Evolutionary conservation across 495 filamentous ascomycete genomes (phyloP).

Genomic region (Entonaema liquescens): DNA sequence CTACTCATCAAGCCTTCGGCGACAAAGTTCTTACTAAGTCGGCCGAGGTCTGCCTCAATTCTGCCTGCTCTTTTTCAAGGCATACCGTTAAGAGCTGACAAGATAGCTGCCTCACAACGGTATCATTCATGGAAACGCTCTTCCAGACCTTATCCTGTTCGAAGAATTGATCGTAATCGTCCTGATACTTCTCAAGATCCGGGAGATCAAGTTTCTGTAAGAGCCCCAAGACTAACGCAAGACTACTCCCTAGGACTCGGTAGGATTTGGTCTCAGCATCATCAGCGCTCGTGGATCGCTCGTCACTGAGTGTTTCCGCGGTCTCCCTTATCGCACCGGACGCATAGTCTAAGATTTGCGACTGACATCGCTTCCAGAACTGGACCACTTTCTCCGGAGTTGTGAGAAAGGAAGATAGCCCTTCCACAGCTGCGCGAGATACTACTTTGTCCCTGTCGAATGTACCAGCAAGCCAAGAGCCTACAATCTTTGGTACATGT

Average conservation of each 20-base stretch:
- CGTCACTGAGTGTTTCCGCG: slow-evolving; percentile 82
- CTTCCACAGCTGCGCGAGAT: slow-evolving; percentile 75
- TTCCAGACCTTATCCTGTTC: slow-evolving; percentile 74
- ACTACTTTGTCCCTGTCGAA: slow-evolving; percentile 85
- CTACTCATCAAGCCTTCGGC: slow-evolving; percentile 70
- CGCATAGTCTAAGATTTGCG: slow-evolving; percentile 80
- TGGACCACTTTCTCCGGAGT: slow-evolving; percentile 78
- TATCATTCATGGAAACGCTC: slow-evolving; percentile 71
- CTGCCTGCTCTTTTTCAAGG: slow-evolving; percentile 64
- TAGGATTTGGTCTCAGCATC: slow-evolving; percentile 86
- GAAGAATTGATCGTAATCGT: slow-evolving; percentile 65
- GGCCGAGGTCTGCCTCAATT: slow-evolving; percentile 61
- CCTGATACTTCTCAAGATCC: slow-evolving; percentile 61
- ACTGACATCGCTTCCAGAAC: slow-evolving; percentile 80
- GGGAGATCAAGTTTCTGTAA: slow-evolving; percentile 55
- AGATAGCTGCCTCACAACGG: slow-evolving; percentile 72
- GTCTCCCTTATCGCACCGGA: slow-evolving; percentile 82
- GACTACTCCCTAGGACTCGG: slow-evolving; percentile 74
- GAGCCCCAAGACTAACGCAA: slow-evolving; percentile 65
- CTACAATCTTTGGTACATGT: slow-evolving; percentile 76
- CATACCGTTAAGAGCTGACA: slow-evolving; percentile 72
- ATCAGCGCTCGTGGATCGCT: slow-evolving; percentile 80
- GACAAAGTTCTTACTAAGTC: slow-evolving; percentile 71
- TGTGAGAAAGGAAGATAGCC: slow-evolving; percentile 74
- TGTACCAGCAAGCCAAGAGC: slow-evolving; percentile 85